Evolutionary conservation across 495 filamentous ascomycete species (phyloP).

Genomic region (Astrothelium subdiscretum): DNA sequence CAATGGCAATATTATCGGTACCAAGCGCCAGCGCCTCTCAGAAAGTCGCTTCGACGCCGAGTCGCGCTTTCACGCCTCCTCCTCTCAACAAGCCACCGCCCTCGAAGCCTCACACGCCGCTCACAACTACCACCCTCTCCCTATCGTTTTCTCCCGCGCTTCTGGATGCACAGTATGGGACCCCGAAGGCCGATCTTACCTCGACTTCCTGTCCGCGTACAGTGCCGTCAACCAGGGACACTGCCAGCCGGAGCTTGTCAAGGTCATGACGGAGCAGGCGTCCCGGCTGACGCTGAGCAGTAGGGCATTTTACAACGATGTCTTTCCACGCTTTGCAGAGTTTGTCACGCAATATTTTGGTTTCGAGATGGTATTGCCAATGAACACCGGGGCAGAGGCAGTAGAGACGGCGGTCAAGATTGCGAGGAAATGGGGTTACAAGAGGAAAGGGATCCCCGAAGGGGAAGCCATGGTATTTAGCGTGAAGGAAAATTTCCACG

Average conservation of each 20-base stretch:
- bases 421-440: slow-evolving; percentile 98
- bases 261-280: slow-evolving; percentile 82
- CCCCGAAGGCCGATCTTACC: slow-evolving; percentile 90
- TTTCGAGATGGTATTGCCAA: slow-evolving; percentile 97
- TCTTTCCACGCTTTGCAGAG: slow-evolving; percentile 92
- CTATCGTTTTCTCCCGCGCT: slow-evolving; percentile 60
- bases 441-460: slow-evolving; percentile 79
- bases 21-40: slow-evolving; percentile 36
- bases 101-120: slow-evolving; percentile 78
- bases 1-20: slow-evolving; percentile 32
- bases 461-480: slow-evolving; percentile 76
- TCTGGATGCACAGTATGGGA: slow-evolving; percentile 85
- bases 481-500: slow-evolving; percentile 90
- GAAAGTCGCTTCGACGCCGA: slow-evolving; percentile 27
- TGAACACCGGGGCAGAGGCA: slow-evolving; percentile 99
- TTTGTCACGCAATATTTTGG: slow-evolving; percentile 81
- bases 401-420: slow-evolving; percentile 97
- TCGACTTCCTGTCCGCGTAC: slow-evolving; percentile 97
- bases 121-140: slow-evolving; percentile 98
- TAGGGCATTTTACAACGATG: slow-evolving; percentile 96
- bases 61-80: slow-evolving; percentile 62
- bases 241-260: slow-evolving; percentile 91
- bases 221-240: slow-evolving; percentile 97
- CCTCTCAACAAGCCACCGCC: slow-evolving; percentile 67
- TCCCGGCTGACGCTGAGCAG: slow-evolving; percentile 84